Conservation (phyloP, 768 basidiomycete species). For the Lactifluus pinguis region DNA sequence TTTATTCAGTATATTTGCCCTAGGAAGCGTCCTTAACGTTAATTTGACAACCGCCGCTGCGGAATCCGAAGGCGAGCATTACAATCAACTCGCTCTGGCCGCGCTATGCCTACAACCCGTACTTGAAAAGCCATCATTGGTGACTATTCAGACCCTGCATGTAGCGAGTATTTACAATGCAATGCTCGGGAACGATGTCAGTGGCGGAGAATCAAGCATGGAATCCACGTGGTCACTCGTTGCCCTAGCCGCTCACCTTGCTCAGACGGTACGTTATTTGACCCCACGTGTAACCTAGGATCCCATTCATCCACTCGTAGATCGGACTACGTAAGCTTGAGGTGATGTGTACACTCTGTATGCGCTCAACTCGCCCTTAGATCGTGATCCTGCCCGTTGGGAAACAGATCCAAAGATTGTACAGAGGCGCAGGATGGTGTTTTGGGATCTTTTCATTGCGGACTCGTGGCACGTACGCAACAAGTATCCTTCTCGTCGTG, state of each 20-base stretch:
- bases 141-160: slow-evolving; percentile 63
- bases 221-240: slow-evolving; percentile 64
- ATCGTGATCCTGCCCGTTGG: slow-evolving; percentile 61
- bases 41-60: slow-evolving; percentile 26
- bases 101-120: slow-evolving; percentile 61
- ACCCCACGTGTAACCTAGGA: not conserved
- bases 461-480: slow-evolving; percentile 56
- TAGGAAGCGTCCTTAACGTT: slow-evolving; percentile 26
- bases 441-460: slow-evolving; percentile 72
- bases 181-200: slow-evolving; percentile 55
- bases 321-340: slow-evolving; percentile 57
- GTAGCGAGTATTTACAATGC: slow-evolving; percentile 61
- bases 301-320: slow-evolving; percentile 26
- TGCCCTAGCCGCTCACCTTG: slow-evolving; percentile 54
- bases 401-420: slow-evolving; percentile 38
- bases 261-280: slow-evolving; percentile 45
- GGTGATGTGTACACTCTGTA: not conserved
- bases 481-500: not conserved
- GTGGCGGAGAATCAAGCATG: slow-evolving; percentile 54
- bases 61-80: slow-evolving; percentile 52
- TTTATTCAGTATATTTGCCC: slow-evolving; percentile 26
- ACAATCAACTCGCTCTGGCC: slow-evolving; percentile 53
- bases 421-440: slow-evolving; percentile 54
- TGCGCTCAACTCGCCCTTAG: slow-evolving; percentile 26
- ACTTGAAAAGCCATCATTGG: slow-evolving; percentile 59